Base-by-base conservation (phyloP, 768 basidiomycete species). In the Psilocybe cyanescens region DNA sequence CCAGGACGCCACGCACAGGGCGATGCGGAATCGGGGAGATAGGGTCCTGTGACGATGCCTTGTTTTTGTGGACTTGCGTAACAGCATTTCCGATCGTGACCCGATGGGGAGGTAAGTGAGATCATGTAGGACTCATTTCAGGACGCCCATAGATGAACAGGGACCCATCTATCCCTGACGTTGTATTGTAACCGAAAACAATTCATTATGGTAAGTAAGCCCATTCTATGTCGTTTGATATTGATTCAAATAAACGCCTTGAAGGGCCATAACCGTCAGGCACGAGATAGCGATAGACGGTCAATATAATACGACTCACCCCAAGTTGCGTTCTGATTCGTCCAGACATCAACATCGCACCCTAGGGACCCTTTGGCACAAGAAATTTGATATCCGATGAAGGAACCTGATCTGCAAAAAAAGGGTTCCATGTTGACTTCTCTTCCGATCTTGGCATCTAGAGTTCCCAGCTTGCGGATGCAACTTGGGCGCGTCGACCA, bases 251-350 rank as follows among this genome's bases (percentile, higher is more conserved):
- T 68, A 73, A 44, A 69, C 41, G n/a, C 72, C 72, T 73, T 49
- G n/a, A 50, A 28, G 19, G 8, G 24, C 28, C 33, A 16, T 44
- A 3, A 29, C 46, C 61, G 9, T 41, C 35, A 28, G 52, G 11
- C 24, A 30, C 9, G 29, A 2, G 51, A 53, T 6, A 53, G 29
- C 24, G 12, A 33, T 33, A 52, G 57, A 53, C 6, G 41, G 16
- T 9, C n/a, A 31, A 41, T 35, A 44, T 12, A 7, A 45, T 57
- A 24, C 14, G 19, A 33, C 72, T 55, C 39, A 73, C 72, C 72
- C 72, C 70, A 73, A 12, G 72, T 73, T 47, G 64, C 62, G 57
- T 73, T 71, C 7, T 73, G 72, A 59, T 73, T 73, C 9, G 72
- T 67, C 72, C 72, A 73, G 28, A 73, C 68, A 52, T 73, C 70